Percentiles rank a stretch among this genome's conserved stretches.
phyloP scores from a whole-genome alignment of 148 eudicot species.

The Limonium bicolor region DNA sequence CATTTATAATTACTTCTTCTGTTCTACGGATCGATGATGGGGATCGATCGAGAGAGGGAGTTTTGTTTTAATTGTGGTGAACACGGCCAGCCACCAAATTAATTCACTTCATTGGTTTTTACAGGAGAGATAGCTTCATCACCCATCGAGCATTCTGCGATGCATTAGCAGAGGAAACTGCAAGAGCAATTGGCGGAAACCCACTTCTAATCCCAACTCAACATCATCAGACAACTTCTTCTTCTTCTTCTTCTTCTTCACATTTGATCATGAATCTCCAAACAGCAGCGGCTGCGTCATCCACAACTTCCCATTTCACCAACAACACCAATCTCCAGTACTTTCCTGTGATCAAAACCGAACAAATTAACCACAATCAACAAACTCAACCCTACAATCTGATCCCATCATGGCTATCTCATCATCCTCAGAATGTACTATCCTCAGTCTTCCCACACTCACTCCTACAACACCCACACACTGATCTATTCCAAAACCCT shows the following conservation, averaged over 20 bases:
- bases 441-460: conserved; percentile 12
- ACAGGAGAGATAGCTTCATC: conserved; percentile 94
- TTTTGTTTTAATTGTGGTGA: not conserved
- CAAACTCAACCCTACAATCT: conserved; percentile 10
- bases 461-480: conserved; percentile 5
- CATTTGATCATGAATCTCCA: conserved; percentile 8
- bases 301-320: conserved; percentile 23
- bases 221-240: conserved; percentile 8
- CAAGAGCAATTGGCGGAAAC: conserved; percentile 32
- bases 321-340: conserved; percentile 16
- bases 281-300: conserved; percentile 10
- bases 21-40: no score
- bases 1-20: no score
- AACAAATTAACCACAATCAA: not conserved
- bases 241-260: conserved; percentile 16
- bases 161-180: conserved; percentile 83
- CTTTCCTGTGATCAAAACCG: not conserved
- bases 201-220: conserved; percentile 18
- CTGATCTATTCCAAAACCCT: conserved; percentile 24
- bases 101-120: no score
- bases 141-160: conserved; percentile 98
- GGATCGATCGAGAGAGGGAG: no score
- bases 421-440: conserved; percentile 11
- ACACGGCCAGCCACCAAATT: no score
- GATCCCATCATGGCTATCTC: conserved; percentile 49